Base-by-base conservation (phyloP, 2,329 filamentous ascomycete genomes). In the Microsporum ferrugineum region DNA sequence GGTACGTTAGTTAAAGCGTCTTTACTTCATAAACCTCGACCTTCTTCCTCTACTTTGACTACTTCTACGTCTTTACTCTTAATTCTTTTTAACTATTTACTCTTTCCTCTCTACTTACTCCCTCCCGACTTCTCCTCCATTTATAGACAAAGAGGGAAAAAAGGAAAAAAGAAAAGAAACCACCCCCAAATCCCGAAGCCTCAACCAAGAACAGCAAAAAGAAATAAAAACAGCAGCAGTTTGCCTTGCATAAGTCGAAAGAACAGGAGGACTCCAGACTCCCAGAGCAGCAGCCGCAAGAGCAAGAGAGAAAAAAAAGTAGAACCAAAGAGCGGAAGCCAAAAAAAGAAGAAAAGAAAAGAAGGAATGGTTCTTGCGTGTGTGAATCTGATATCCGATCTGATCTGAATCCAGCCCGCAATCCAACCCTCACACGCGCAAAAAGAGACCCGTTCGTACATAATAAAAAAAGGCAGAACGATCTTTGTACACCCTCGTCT, bases 381-480 rank as follows among this genome's bases (percentile, higher is more conserved):
- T 55, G 51, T 31, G 51, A 55, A 55, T 55, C 51, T 55, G 51
- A 55, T 55, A 55, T 55, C 51, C 51, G 51, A 55, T 55, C 51
- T 55, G 51, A 55, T 55, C 51, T 55, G 51, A 55, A 55, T 31
- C 51, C 31, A 36, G 51, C 14, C 51, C n/a, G 33, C 51, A 1
- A 55, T 55, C 39, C 51, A 55, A 55, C 51, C 51, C 31, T 36
- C 31, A 23, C 51, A 55, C 51, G 51, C 51, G 51, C 17, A 55
- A 55, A 43, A n/a, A 43, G 51, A 55, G 51, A 55, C 36, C 51
- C 51, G 31, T 55, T 34, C 31, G 51, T 55, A 36, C 51, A 23
- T 23, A 33, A 5, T 17, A 45, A 12, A 31, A 27, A 47, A 47
- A 47, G 27, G 31, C 27, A 57, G 55, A 57, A 43, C 55, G 39